A percentile compares a stretch with the other conserved stretches of the same genome.
Conservation (phyloP, 805 yeast genomes). For the Cephaloascus fragrans region DNA sequence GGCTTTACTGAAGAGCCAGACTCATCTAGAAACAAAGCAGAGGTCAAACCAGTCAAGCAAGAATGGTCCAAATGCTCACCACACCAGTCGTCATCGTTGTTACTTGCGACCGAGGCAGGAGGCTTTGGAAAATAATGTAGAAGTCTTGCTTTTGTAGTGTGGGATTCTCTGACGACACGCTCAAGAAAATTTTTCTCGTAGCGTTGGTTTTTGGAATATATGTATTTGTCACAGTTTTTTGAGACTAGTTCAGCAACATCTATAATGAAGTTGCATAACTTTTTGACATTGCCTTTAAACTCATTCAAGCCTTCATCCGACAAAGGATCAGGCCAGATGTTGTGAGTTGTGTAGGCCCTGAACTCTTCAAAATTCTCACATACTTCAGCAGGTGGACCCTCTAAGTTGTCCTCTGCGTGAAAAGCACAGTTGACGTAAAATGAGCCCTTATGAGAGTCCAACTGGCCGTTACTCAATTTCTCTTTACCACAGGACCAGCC, state of each 20-base stretch:
- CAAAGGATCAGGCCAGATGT: constrained; percentile 37
- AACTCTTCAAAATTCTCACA: constrained; percentile 18
- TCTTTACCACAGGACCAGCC: constrained; percentile 60
- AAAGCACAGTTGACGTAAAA: constrained; percentile 52
- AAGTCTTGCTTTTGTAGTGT: constrained; percentile 48
- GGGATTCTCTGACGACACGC: constrained; percentile 35
- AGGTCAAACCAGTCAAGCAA: constrained; percentile 48
- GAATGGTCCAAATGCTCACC: constrained; percentile 56
- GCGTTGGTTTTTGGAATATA: constrained; percentile 13
- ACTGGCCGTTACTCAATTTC: constrained; percentile 29
- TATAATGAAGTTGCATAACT: constrained; percentile 33
- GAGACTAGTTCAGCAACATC: constrained; percentile 41
- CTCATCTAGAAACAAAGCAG: constrained; percentile 41
- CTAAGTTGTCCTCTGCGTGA: constrained; percentile 28
- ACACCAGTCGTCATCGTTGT: constrained; percentile 38
- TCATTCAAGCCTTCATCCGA: constrained; percentile 12
- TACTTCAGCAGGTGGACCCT: constrained; percentile 33
- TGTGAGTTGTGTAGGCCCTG: constrained; percentile 36
- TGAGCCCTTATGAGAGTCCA: constrained; percentile 46
- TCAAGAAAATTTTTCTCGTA: constrained; percentile 29
- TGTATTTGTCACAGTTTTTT: constrained; percentile 40
- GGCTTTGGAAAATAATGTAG: constrained; percentile 40
- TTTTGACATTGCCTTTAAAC: constrained; percentile 27
- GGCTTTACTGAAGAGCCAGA: constrained; percentile 10
- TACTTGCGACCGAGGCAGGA: constrained; percentile 1